phyloP scores from a whole-genome alignment of 2,329 filamentous ascomycete genomes.

The Colletotrichum aenigma region DNA sequence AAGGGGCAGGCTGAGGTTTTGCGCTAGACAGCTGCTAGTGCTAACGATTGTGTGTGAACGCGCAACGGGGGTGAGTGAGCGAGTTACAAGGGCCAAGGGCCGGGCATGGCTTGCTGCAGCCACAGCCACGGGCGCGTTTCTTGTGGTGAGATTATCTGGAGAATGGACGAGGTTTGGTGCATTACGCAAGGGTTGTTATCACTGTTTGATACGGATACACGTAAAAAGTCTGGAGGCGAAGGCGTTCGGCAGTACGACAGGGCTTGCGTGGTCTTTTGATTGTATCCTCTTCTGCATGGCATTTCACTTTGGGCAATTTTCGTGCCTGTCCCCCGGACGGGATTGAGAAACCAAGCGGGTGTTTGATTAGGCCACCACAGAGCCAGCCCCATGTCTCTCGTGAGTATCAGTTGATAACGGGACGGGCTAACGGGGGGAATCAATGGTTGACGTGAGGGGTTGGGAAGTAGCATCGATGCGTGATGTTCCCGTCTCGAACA shows the following conservation, averaged over 20 bases:
- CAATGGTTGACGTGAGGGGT: not conserved
- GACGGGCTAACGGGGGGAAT: not conserved
- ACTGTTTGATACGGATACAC: not conserved
- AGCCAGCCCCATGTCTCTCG: not conserved
- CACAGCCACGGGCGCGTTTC: conserved; percentile 6
- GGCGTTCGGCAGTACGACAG: not conserved
- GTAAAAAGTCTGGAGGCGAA: not conserved
- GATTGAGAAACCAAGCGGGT: not conserved
- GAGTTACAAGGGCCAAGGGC: not conserved
- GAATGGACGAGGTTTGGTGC: not conserved
- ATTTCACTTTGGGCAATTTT: not conserved
- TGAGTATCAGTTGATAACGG: not conserved
- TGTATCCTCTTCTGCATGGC: not conserved
- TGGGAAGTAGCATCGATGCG: not conserved
- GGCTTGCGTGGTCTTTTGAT: not conserved
- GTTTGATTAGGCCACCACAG: not conserved
- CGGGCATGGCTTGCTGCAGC: not conserved
- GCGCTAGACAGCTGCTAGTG: not conserved
- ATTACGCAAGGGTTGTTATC: not conserved
- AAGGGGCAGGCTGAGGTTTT: not conserved
- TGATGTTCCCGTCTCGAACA: not conserved
- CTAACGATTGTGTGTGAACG: not conserved
- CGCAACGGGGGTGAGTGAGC: not conserved
- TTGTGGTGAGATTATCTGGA: not conserved
- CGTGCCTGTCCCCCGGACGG: not conserved